Evolutionary conservation across 2,329 filamentous ascomycete species (phyloP), one percentile per base, ranked within the genome.

Genomic region (Davidsoniella australis): DNA sequence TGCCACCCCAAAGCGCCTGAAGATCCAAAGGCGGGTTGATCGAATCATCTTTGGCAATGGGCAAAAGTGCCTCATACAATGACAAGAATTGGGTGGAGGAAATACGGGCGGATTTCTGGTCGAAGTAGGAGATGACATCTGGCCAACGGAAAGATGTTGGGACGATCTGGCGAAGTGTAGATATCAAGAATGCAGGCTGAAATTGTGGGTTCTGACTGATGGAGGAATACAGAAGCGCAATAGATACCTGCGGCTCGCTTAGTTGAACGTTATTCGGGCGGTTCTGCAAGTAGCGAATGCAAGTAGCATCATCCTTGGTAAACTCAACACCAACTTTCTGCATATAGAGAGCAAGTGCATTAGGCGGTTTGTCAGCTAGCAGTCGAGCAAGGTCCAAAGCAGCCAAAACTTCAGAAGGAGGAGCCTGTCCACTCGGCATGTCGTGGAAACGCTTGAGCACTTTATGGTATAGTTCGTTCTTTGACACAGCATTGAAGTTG

Each of bases 1-100:
- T 70, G 58, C 88, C 88, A 52, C 88, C 88, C 88, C 91, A 96
- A 18, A 98, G 69, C 38, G 73, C 74, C 61, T 95, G 87, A 41
- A 98, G 82, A 60, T 95, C 85, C 57, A 96, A 78, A 20, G 58
- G 60, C 2, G 63, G 54, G 23, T 68, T 68, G 14, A 73, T 67
- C 44, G 75, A 68, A 8, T 68, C 64, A n/a, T 73, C 69, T 48
- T 67, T 66, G 2, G 87, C 84, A 49, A 91, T 69, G 1, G 81
- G 79, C 14, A 87, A 66, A 24, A 98, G 67, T 4, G 85, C 82
- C 49, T 82, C 75, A 66, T 91, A 94, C 3, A 98, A 68, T 10
- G 75, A 74, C 39, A 91, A 66, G 56, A 98, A 94, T 56, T 95
- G 88, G 40, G 75, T 67, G 18, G 83, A 78, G 2, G 86, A 81